A percentile compares a stretch with the other conserved stretches of the same genome.
Conservation (phyloP, 2,329 filamentous ascomycete genomes). For the Clonostachys solani region DNA sequence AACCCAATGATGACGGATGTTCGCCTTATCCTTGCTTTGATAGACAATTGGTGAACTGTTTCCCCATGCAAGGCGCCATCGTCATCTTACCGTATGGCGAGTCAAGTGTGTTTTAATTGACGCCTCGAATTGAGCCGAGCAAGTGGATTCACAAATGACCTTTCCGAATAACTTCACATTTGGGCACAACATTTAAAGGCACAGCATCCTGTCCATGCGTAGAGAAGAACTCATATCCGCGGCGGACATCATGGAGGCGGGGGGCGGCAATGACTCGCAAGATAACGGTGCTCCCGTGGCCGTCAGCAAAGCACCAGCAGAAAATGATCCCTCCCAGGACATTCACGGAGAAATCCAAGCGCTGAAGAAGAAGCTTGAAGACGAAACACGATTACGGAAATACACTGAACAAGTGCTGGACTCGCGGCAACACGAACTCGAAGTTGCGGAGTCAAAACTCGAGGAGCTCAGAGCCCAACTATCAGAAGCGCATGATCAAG, state of each 20-base stretch:
- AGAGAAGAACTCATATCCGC: neutral
- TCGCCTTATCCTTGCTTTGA: neutral
- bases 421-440: constrained; percentile 25
- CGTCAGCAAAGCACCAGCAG: no score
- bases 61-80: no score
- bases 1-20: neutral
- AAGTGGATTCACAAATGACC: neutral
- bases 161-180: no score
- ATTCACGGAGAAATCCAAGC: constrained; percentile 1
- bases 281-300: no score
- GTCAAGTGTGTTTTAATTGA: neutral
- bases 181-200: no score
- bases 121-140: neutral
- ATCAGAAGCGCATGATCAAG: constrained; percentile 17
- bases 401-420: constrained; percentile 30
- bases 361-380: constrained; percentile 17
- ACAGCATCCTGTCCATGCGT: neutral
- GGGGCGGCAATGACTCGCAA: no score
- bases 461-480: constrained; percentile 22
- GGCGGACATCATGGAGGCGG: neutral
- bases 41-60: neutral
- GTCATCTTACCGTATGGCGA: neutral
- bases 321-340: constrained; percentile 4
- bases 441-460: constrained; percentile 21
- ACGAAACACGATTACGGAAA: constrained; percentile 23